These are phyloP conservation scores for Rhizoctonia solani DNA, from an alignment of 1,284 basidiomycete species.

Conservation along the genomic window DNA sequence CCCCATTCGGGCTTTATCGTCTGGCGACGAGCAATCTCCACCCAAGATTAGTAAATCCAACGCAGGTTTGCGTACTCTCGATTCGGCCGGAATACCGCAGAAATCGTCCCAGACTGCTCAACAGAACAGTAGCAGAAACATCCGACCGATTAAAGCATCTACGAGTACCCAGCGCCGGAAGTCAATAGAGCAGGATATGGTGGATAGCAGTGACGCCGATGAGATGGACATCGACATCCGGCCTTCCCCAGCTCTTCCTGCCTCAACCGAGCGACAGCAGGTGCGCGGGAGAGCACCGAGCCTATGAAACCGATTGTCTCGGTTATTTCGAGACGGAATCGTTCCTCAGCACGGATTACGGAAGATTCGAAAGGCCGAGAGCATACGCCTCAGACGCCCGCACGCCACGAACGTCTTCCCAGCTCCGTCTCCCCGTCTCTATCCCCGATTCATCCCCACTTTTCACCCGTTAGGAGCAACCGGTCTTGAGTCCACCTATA, in stretches of 20 bases:
- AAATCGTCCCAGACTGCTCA: too few species aligned
- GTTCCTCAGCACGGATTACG: too few species aligned
- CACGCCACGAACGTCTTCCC: constrained; percentile 7
- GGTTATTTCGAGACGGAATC: too few species aligned
- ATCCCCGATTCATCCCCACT: background rate
- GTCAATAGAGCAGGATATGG: background rate
- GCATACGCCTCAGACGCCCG: background rate
- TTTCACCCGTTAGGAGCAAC: background rate
- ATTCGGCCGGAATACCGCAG: too few species aligned
- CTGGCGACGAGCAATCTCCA: background rate
- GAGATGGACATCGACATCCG: too few species aligned
- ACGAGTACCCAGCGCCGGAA: background rate
- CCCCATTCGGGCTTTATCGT: background rate
- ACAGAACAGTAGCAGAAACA: background rate
- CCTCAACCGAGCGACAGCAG: too few species aligned
- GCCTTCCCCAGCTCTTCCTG: too few species aligned
- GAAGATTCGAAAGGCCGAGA: background rate
- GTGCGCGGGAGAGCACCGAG: too few species aligned
- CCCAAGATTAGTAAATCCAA: background rate
- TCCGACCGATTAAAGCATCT: background rate
- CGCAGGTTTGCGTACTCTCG: too few species aligned
- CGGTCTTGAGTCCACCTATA: background rate
- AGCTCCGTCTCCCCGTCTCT: constrained; percentile 23
- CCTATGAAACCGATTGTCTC: too few species aligned
- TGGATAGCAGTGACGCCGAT: constrained; percentile 15